Evolutionary conservation across 73 alveolate genomes (phyloP), one percentile per base, ranked within the genome.

Genomic region (Blepharisma stoltei): DNA sequence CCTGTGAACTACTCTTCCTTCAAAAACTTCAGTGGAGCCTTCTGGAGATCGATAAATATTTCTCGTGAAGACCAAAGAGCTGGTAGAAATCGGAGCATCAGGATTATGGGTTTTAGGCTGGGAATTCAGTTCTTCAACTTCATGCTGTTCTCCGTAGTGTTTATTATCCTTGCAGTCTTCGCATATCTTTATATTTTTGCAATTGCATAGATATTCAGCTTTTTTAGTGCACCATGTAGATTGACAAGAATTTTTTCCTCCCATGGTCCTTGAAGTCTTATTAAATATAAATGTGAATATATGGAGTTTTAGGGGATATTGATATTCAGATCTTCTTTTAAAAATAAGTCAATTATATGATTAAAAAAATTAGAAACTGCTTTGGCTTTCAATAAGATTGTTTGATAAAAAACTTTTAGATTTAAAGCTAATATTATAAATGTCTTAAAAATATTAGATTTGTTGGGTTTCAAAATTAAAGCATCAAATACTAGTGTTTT

Each of bases 1-100:
- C 2, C 73, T n/a, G 73, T 60, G 18, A n/a, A 14, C 23, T n/a
- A 60, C 45, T 11, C 14, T 60, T 20, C 46, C 73, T 60, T 60
- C 73, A 60, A 14, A 38, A 60, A 60, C 73, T 60, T 60, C 73
- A 20, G 73, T 60, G 38, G 73, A 60, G 46, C 73, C 73, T 18
- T 60, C 73, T 18, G 45, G 73, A 20, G 73, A 18, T 14, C 11
- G 48, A 60, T 60, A 60, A 25, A 60, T 25, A 14, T 38, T n/a
- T 18, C 23, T 60, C 23, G 23, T 8, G 14, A 60, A 25, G 45
- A 60, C 23, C 5, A 60, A 25, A 60, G 73, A 60, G 46, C 23
- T 60, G 49, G 18, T 14, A 25, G 73, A 14, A 20, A 60, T 14
- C 2, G 73, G 73, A n/a, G 14, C 46, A 14, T 60, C 73, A 20